A percentile compares a stretch with the other conserved stretches of the same genome.
Evolutionary conservation across 768 basidiomycete species (phyloP).

Genomic region (Leccinum variicolor): DNA sequence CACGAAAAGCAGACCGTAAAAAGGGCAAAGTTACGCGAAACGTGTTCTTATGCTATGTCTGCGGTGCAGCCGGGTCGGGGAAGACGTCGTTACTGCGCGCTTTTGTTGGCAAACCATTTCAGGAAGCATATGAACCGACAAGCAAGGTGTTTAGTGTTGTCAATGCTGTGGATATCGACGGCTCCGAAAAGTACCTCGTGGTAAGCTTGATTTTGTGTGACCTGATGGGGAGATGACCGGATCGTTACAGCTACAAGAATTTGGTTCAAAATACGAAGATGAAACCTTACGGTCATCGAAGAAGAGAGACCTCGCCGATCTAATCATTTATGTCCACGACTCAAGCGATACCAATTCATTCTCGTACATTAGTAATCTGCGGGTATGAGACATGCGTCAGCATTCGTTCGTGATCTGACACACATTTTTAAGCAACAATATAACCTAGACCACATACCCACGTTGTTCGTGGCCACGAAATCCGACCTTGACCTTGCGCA

Average conservation of each 20-base stretch:
- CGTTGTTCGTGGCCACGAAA: slow-evolving; percentile 97
- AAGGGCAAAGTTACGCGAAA: slow-evolving; percentile 88
- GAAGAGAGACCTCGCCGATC: slow-evolving; percentile 90
- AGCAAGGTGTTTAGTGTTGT: slow-evolving; percentile 89
- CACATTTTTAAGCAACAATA: slow-evolving; percentile 81
- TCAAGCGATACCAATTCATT: slow-evolving; percentile 99
- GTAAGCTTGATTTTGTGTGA: slow-evolving; percentile 47
- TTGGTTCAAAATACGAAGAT: slow-evolving; percentile 92
- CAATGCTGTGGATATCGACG: slow-evolving; percentile 91
- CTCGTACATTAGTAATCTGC: slow-evolving; percentile 94
- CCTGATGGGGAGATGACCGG: background rate
- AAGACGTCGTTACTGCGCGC: slow-evolving; percentile 85
- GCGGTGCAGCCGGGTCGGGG: slow-evolving; percentile 93
- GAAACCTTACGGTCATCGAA: slow-evolving; percentile 86
- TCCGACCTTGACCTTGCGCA: slow-evolving; percentile 95
- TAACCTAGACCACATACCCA: slow-evolving; percentile 90
- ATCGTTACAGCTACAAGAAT: slow-evolving; percentile 80
- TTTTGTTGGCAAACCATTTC: slow-evolving; percentile 83
- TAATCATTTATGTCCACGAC: slow-evolving; percentile 94
- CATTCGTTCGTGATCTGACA: slow-evolving; percentile 13
- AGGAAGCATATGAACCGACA: slow-evolving; percentile 78
- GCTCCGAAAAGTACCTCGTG: slow-evolving; percentile 93
- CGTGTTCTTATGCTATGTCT: slow-evolving; percentile 90
- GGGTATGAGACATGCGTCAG: slow-evolving; percentile 48
- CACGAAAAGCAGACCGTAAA: slow-evolving; percentile 79